A percentile compares a stretch with the other conserved stretches of the same genome.
phyloP scores from a whole-genome alignment of 2,329 filamentous ascomycete genomes.

The Stemphylium beticola region DNA sequence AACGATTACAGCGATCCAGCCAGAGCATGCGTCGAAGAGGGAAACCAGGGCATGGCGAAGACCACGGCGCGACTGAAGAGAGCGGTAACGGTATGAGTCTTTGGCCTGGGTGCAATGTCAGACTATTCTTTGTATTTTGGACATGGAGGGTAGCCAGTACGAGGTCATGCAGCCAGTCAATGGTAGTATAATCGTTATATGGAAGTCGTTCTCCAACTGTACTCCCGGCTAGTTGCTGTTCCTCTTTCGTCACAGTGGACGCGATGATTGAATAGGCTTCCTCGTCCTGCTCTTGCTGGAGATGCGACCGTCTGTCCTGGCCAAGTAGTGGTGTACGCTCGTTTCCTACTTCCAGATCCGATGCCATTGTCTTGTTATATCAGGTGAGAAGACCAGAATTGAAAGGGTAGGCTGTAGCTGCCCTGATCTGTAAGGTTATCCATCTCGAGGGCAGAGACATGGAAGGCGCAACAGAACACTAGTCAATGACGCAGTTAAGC shows the following conservation, averaged over 20 bases:
- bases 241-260: slow-evolving; percentile 56
- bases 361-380: slow-evolving; percentile 20
- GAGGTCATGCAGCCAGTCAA: slow-evolving; percentile 67
- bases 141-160: slow-evolving; percentile 34
- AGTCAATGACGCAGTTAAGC: slow-evolving; percentile 11
- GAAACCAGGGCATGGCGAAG: slow-evolving; percentile 51
- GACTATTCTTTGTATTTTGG: neutral
- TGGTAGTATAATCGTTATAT: slow-evolving; percentile 68
- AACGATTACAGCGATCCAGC: slow-evolving; percentile 62
- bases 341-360: slow-evolving; percentile 30
- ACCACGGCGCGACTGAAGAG: slow-evolving; percentile 52
- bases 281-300: slow-evolving; percentile 50
- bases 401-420: neutral
- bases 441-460: neutral
- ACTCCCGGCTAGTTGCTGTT: slow-evolving; percentile 54
- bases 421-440: neutral
- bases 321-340: slow-evolving; percentile 48
- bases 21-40: slow-evolving; percentile 58
- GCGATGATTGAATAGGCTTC: slow-evolving; percentile 53
- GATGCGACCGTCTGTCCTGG: slow-evolving; percentile 38
- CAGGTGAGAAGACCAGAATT: neutral
- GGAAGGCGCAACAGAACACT: neutral
- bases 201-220: slow-evolving; percentile 62
- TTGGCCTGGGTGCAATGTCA: slow-evolving; percentile 54
- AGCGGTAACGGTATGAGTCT: slow-evolving; percentile 61